A percentile compares a stretch with the other conserved stretches of the same genome.
Conservation (phyloP, 2,329 filamentous ascomycete genomes). For the Macrophomina phaseolina region DNA sequence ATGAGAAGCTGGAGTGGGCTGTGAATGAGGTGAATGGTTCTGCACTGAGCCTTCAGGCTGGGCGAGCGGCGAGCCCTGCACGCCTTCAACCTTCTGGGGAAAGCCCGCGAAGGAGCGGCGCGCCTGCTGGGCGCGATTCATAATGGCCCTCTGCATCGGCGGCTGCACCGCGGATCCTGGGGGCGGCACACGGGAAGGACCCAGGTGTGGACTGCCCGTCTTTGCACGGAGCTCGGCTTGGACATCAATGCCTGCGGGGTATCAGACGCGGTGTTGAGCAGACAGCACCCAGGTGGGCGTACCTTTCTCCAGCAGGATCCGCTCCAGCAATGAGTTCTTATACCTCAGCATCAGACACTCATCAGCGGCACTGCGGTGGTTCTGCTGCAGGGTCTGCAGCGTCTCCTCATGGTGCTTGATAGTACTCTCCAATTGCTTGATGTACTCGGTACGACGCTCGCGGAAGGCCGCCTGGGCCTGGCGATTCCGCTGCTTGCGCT, state of each 20-base stretch:
- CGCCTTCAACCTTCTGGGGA: slow-evolving; percentile 71
- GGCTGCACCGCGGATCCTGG: slow-evolving; percentile 67
- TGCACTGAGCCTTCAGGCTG: slow-evolving; percentile 48
- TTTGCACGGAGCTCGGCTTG: slow-evolving; percentile 94
- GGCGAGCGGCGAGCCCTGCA: slow-evolving; percentile 47
- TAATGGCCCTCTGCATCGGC: slow-evolving; percentile 78
- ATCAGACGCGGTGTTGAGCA: slow-evolving; percentile 8
- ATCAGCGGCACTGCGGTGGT: slow-evolving; percentile 91
- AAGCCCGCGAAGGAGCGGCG: slow-evolving; percentile 75
- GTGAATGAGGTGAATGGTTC: slow-evolving; percentile 72
- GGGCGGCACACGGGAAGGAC: slow-evolving; percentile 62
- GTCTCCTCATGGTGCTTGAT: slow-evolving; percentile 97
- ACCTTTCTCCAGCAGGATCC: slow-evolving; percentile 97
- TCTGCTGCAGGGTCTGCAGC: slow-evolving; percentile 88
- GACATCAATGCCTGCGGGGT: slow-evolving; percentile 82
- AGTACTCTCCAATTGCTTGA: slow-evolving; percentile 97
- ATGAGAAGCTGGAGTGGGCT: slow-evolving; percentile 84
- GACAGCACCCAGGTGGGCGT: slow-evolving; percentile 30
- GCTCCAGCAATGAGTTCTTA: slow-evolving; percentile 95
- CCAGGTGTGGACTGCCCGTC: slow-evolving; percentile 82
- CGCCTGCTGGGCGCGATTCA: slow-evolving; percentile 74
- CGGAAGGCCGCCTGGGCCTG: slow-evolving; percentile 97
- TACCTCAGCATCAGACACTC: slow-evolving; percentile 98
- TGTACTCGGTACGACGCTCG: slow-evolving; percentile 96
- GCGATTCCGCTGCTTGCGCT: slow-evolving; percentile 95